These are phyloP conservation scores for Mycena floridula DNA, from an alignment of 768 basidiomycete species.

Conservation along the genomic window DNA sequence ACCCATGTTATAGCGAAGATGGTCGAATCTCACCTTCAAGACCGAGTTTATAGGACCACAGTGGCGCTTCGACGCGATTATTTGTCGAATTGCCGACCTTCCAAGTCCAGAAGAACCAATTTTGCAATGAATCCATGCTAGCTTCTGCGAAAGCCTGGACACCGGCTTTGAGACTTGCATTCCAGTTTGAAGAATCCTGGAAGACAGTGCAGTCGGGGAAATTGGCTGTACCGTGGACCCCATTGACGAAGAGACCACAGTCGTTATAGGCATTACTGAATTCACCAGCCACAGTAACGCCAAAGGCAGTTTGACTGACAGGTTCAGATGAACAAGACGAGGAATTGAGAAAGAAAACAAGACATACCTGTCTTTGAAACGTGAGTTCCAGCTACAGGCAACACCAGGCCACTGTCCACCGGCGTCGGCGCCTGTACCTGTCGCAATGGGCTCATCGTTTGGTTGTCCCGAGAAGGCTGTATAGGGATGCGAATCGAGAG, in stretches of 20 bases:
- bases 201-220: conserved; percentile 9
- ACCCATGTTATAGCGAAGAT: too few relatives aligned
- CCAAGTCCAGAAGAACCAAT: conserved; percentile 81
- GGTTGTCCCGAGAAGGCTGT: conserved; percentile 48
- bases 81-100: conserved; percentile 60
- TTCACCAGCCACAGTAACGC: conserved; percentile 72
- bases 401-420: conserved; percentile 40
- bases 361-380: conserved; percentile 38
- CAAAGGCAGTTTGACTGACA: conserved; percentile 42
- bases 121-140: conserved; percentile 57
- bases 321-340: not conserved
- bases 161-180: conserved; percentile 9
- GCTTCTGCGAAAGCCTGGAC: conserved; percentile 9
- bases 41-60: conserved; percentile 72
- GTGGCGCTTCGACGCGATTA: conserved; percentile 46
- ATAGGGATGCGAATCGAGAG: conserved; percentile 69
- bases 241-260: conserved; percentile 48
- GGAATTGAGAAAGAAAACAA: not conserved
- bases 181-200: conserved; percentile 44
- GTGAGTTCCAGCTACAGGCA: conserved; percentile 62
- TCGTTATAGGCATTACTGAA: conserved; percentile 64
- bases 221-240: conserved; percentile 4
- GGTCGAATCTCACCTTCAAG: too few relatives aligned
- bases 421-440: conserved; percentile 22
- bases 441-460: conserved; percentile 23